Percentiles rank a stretch among this genome's conserved stretches.
Evolutionary conservation across 2,329 filamentous ascomycete genomes (phyloP).

Genomic region (Thielaviopsis euricoi): DNA sequence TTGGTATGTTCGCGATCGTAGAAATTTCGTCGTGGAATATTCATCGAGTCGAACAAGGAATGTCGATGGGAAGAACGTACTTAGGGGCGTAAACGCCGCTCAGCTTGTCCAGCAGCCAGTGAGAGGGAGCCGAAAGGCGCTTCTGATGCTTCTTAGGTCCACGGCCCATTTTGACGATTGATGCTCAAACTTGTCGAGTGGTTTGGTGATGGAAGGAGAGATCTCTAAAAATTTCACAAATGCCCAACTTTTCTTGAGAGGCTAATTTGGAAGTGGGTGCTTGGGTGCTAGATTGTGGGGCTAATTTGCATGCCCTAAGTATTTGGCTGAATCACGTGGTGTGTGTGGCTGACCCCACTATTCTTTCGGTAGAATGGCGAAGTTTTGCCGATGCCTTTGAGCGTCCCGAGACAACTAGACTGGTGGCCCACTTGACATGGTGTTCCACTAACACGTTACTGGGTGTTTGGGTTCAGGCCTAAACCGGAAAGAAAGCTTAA

Average conservation of each 20-base stretch:
- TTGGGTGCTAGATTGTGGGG: neutral
- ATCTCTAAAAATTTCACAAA: neutral
- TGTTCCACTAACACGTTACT: neutral
- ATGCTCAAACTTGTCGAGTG: slow-evolving; percentile 14
- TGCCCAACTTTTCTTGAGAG: neutral
- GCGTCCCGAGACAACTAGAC: neutral
- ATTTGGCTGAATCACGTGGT: neutral
- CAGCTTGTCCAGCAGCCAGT: slow-evolving; percentile 99
- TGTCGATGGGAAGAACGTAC: slow-evolving; percentile 10
- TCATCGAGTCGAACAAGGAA: neutral
- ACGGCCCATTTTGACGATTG: slow-evolving; percentile 41
- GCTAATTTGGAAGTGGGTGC: neutral
- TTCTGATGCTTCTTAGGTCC: slow-evolving; percentile 98
- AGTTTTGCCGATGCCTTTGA: neutral
- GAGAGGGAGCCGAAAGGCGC: slow-evolving; percentile 95
- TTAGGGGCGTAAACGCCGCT: slow-evolving; percentile 69
- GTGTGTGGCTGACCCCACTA: neutral
- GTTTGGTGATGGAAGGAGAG: slow-evolving; percentile 7
- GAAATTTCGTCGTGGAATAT: neutral
- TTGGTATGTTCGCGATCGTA: neutral
- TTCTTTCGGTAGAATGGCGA: neutral
- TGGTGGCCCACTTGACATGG: neutral
- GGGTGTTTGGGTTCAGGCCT: neutral
- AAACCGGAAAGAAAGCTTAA: neutral
- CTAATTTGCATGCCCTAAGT: neutral